Conservation (phyloP, 1,284 basidiomycete species). For the Trametes hirsuta region DNA sequence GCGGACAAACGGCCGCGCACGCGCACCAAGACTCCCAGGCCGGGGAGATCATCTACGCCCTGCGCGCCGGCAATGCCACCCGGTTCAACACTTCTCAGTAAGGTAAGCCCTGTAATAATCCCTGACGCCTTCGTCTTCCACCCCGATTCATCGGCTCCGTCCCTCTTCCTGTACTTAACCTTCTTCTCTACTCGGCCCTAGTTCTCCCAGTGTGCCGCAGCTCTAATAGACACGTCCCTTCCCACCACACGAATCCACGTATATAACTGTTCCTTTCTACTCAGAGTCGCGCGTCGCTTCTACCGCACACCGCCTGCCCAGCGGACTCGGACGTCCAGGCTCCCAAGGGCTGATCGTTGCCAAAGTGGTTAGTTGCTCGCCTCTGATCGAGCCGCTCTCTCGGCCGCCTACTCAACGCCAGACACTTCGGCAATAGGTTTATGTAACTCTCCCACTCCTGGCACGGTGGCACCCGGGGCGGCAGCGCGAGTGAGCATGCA, state of each 20-base stretch:
- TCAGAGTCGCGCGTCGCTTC: not conserved
- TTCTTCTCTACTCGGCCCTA: not conserved
- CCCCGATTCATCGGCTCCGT: not conserved
- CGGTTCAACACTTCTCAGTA: slow-evolving; percentile 5
- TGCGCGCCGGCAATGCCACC: slow-evolving; percentile 9
- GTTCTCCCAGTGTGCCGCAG: not conserved
- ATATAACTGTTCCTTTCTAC: not conserved
- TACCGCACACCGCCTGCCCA: not conserved
- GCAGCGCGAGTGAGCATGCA: too few species aligned
- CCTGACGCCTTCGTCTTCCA: not conserved
- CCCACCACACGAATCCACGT: not conserved
- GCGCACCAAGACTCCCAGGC: not conserved
- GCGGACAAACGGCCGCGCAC: not conserved
- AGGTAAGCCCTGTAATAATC: not conserved
- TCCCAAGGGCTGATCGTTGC: not conserved
- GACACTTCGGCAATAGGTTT: not conserved
- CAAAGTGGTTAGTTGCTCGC: slow-evolving; percentile 3
- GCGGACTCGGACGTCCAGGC: not conserved
- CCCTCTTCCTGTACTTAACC: not conserved
- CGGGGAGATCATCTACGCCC: not conserved
- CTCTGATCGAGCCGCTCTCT: slow-evolving; percentile 1
- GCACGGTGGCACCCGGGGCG: too few species aligned
- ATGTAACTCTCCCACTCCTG: not conserved
- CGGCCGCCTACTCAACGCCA: slow-evolving; percentile 6
- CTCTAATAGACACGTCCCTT: too few species aligned